phyloP scores from a whole-genome alignment of 306 rosid species.

The Begonia masoniana region DNA sequence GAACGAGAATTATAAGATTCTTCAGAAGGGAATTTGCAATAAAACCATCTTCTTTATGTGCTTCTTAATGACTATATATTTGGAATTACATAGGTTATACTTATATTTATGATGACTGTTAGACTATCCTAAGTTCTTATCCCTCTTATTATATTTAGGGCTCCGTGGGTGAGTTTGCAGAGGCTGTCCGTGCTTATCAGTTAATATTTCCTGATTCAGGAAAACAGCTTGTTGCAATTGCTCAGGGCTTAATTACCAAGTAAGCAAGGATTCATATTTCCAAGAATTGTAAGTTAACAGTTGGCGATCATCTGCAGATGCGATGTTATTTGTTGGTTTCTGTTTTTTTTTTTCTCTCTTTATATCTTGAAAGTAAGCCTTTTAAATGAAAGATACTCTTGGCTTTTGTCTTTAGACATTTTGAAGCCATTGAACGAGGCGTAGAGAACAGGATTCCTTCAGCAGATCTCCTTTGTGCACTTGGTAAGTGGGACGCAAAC shows the following conservation, averaged over 20 bases:
- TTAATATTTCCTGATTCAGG: conserved; percentile 78
- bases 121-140: conserved; percentile 3
- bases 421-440: conserved; percentile 36
- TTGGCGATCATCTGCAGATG: too few species aligned
- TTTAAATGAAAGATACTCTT: too few species aligned
- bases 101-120: not conserved
- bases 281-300: conserved; percentile 4
- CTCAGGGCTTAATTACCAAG: conserved; percentile 51
- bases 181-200: conserved; percentile 59
- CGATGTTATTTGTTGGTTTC: not conserved
- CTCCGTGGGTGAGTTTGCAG: conserved; percentile 56
- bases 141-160: conserved; percentile 26
- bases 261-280: conserved; percentile 17
- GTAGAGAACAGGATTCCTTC: conserved; percentile 41
- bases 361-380: not conserved
- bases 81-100: conserved; percentile 1
- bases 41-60: not conserved
- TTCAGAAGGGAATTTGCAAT: too few species aligned
- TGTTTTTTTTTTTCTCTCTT: conserved; percentile 5
- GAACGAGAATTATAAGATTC: too few species aligned
- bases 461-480: conserved; percentile 44
- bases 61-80: conserved; percentile 8
- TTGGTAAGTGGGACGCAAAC: conserved; percentile 41
- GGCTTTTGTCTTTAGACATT: conserved; percentile 24
- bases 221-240: conserved; percentile 43